phyloP scores from a whole-genome alignment of 768 basidiomycete genomes.

The Pulveroboletus sp. region DNA sequence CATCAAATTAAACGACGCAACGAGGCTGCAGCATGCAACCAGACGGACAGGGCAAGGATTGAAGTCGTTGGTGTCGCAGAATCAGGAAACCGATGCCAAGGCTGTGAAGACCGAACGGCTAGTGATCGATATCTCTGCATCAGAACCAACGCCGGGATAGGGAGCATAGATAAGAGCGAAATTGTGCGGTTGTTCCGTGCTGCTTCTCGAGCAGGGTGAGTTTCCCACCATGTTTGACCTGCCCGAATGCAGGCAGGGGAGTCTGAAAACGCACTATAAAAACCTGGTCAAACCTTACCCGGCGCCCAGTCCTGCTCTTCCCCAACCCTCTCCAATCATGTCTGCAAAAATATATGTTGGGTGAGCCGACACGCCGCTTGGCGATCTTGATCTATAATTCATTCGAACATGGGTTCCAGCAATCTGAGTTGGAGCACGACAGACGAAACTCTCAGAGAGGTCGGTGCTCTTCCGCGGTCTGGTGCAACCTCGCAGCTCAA shows the following conservation, averaged over 20 bases:
- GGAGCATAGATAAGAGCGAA: constrained; percentile 9
- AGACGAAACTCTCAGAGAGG: constrained; percentile 22
- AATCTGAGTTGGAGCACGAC: constrained; percentile 34
- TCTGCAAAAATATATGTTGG: constrained; percentile 31
- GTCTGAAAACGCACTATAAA: constrained; percentile 34
- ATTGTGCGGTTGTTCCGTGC: background rate
- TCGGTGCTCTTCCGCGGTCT: constrained; percentile 13
- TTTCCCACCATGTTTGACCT: constrained; percentile 14
- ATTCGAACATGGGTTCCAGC: constrained; percentile 10
- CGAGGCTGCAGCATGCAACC: constrained; percentile 9
- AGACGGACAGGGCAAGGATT: background rate
- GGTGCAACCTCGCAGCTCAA: constrained; percentile 2
- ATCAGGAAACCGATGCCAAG: background rate
- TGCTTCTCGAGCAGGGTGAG: background rate
- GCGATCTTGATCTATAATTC: background rate
- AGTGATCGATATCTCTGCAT: background rate
- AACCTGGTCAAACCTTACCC: constrained; percentile 19
- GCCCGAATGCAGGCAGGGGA: constrained; percentile 28
- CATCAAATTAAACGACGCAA: constrained; percentile 1
- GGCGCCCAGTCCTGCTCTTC: constrained; percentile 10
- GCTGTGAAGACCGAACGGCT: too few relatives aligned
- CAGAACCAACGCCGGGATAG: background rate
- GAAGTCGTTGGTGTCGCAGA: background rate
- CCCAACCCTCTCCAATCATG: constrained; percentile 21
- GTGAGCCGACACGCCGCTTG: constrained; percentile 15